These are phyloP conservation scores for Inosperma sp. DNA, from an alignment of 768 basidiomycete genomes.

Conservation along the genomic window DNA sequence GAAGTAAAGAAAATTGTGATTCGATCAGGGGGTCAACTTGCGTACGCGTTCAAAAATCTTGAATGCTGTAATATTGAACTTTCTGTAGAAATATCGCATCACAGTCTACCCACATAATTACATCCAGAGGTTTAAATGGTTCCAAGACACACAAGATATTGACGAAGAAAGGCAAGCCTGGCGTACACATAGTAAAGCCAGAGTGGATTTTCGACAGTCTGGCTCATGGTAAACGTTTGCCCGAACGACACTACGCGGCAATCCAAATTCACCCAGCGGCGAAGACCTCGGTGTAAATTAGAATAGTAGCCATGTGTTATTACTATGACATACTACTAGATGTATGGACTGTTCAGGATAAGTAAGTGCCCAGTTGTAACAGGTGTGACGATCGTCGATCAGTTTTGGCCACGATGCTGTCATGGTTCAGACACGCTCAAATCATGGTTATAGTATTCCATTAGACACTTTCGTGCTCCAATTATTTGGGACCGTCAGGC, in stretches of 20 bases:
- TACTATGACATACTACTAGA: not conserved
- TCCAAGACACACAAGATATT: conserved; percentile 67
- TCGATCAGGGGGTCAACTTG: conserved; percentile 59
- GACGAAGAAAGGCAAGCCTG: conserved; percentile 44
- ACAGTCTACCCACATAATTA: conserved; percentile 74
- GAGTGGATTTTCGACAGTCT: conserved; percentile 75
- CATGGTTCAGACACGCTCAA: too few relatives aligned
- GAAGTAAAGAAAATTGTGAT: conserved; percentile 69
- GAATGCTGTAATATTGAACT: too few relatives aligned
- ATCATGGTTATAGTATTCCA: too few relatives aligned
- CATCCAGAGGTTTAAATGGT: conserved; percentile 65
- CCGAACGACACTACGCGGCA: conserved; percentile 51
- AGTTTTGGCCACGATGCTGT: too few relatives aligned
- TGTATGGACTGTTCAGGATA: not conserved
- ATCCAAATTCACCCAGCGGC: not conserved
- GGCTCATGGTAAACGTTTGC: conserved; percentile 49
- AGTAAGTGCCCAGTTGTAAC: too few relatives aligned
- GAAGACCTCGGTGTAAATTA: not conserved
- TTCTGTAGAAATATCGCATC: conserved; percentile 44
- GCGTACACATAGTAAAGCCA: conserved; percentile 59
- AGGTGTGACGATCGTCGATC: too few relatives aligned
- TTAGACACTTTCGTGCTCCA: not conserved
- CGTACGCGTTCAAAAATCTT: conserved; percentile 40
- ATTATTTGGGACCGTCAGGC: not conserved
- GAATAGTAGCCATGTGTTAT: too few relatives aligned